Evolutionary conservation across 148 eudicot species (phyloP), one percentile per base, ranked within the genome.

Genomic region (Chenopodium berlandieri): DNA sequence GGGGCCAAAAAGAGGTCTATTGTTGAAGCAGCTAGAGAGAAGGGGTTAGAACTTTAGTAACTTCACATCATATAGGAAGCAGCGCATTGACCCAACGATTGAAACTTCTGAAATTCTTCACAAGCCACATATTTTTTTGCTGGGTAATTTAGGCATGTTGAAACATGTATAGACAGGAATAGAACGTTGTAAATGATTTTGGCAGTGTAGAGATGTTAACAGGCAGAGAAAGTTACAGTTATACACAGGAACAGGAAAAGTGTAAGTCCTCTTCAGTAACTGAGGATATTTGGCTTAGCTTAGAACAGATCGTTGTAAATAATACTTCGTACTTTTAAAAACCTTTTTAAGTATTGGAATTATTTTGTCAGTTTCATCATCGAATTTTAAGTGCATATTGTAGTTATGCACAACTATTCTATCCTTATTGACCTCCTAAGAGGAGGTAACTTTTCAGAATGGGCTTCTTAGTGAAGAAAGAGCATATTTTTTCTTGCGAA

Each of bases 1-100:
- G 75, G 60, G 8, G 70, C 86, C 4, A 79, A 81, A 65, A 81
- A 79, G 83, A 79, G 62, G 37, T 65, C 79, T 22, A 86, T 91
- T 25, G 74, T 84, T 54, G 85, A 88, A 82, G 88, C 86, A 14
- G 97, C 97, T 27, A 86, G 79, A 78, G 89, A 78, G 68, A 90
- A 82, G 78, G 97, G 94, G 52, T 86, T 92, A 40, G 80, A 79
- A 63, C 77, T 91, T 75, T 73, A 63, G 71, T 23, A 4, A 27
- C n/a, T 52, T 54, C 17, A 27, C 40, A 27, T 12, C 22, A 12
- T 40, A 46, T 12, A 37, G 23, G 27, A 72, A 72, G 16, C 32
- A 46, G 25, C 17, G 22, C 22, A 67, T 72, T 44, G 72, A 78
- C 44, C 60, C 7, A 31, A 20, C 34, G 27, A 64, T 54, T 69